phyloP scores from a whole-genome alignment of 2,329 filamentous ascomycete genomes.

The Cladophialophora immunda region DNA sequence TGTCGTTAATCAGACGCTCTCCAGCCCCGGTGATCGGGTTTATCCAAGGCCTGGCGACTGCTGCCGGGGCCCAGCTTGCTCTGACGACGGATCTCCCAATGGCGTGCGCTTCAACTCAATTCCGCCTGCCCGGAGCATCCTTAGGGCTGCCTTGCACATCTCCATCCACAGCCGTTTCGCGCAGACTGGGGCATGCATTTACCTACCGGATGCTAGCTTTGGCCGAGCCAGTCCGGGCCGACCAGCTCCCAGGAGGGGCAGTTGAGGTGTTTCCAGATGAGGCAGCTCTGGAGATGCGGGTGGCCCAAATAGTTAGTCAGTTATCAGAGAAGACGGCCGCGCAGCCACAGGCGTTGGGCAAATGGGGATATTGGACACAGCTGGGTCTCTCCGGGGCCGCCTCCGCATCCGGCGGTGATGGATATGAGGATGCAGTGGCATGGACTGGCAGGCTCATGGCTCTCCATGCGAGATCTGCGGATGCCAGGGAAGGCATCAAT shows the following conservation, averaged over 20 bases:
- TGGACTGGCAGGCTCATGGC: conserved; percentile 41
- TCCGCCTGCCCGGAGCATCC: conserved; percentile 38
- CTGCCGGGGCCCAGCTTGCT: conserved; percentile 39
- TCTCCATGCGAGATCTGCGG: conserved; percentile 37
- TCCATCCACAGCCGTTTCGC: conserved; percentile 37
- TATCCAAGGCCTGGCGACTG: conserved; percentile 41
- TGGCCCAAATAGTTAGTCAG: conserved; percentile 33
- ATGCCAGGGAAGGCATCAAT: conserved; percentile 37
- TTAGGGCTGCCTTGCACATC: conserved; percentile 41
- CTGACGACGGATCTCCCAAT: conserved; percentile 40
- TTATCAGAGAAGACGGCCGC: conserved; percentile 34
- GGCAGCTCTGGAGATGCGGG: conserved; percentile 34
- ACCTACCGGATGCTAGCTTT: conserved; percentile 40
- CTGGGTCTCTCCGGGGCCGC: conserved; percentile 26
- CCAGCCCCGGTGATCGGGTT: conserved; percentile 39
- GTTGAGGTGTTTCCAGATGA: conserved; percentile 37
- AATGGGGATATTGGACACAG: conserved; percentile 42
- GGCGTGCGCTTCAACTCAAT: conserved; percentile 35
- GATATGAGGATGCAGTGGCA: conserved; percentile 40
- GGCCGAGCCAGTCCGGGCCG: conserved; percentile 37
- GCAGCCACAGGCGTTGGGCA: conserved; percentile 40
- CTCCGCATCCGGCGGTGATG: conserved; percentile 33
- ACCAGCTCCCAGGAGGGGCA: conserved; percentile 37
- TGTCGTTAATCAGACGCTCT: conserved; percentile 39
- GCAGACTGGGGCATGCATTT: conserved; percentile 37